Conservation (phyloP, 345 rosid species). For the Gossypioides kirkii region DNA sequence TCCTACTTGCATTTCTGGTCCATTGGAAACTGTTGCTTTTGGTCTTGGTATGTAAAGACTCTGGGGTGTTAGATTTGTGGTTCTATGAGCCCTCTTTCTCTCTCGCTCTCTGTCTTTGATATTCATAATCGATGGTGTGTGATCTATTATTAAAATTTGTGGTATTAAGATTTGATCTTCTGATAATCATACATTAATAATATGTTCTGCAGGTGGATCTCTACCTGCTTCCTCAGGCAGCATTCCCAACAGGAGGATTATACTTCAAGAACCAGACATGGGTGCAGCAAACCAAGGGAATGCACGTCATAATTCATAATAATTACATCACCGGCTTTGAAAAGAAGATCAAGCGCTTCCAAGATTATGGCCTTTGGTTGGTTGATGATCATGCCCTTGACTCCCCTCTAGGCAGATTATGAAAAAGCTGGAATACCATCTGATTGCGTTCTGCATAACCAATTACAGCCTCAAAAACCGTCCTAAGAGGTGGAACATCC, state of each 20-base stretch:
- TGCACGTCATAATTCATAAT: conserved; percentile 84
- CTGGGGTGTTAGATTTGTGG: neutral
- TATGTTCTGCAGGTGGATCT: conserved; percentile 63
- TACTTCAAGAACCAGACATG: conserved; percentile 90
- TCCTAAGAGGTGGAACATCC: neutral
- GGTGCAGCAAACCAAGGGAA: conserved; percentile 85
- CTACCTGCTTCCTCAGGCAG: conserved; percentile 77
- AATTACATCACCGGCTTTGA: conserved; percentile 85
- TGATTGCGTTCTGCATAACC: conserved; percentile 1
- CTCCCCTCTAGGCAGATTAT: conserved; percentile 68
- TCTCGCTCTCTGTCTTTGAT: neutral
- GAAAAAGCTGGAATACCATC: conserved; percentile 12
- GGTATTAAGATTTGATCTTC: neutral
- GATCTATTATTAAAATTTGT: neutral
- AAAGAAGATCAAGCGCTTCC: conserved; percentile 87
- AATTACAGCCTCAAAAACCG: neutral
- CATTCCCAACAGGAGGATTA: conserved; percentile 91
- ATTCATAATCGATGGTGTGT: neutral
- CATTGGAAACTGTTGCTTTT: neutral
- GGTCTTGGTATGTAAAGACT: neutral
- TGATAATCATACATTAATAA: neutral
- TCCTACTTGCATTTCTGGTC: conserved; percentile 4
- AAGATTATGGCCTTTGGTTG: conserved; percentile 74
- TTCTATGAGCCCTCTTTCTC: neutral
- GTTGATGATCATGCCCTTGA: conserved; percentile 60